Base-by-base conservation (phyloP, 2,329 filamentous ascomycete genomes). In the Alternaria sp. region DNA sequence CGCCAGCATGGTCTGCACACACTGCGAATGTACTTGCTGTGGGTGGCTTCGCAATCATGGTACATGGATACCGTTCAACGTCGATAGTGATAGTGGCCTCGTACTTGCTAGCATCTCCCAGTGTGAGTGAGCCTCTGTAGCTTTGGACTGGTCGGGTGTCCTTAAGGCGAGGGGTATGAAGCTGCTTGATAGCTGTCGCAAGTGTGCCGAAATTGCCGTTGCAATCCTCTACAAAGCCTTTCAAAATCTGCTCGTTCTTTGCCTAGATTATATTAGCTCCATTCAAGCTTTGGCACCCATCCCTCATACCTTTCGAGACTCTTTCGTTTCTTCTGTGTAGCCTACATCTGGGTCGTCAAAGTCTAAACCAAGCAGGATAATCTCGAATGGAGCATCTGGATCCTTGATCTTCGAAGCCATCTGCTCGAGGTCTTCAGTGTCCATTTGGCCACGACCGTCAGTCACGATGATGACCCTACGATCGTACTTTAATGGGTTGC, bases 291-390 rank as follows among this genome's bases (percentile, higher is more conserved):
- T 34, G 32, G 34, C 36, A 6, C 51, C 7, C 16, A 34, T 2
- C 3, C 16, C 7, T 3, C 54, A 41, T 72, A 90, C 89, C 84
- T 98, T 98, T 52, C 78, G 75, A 0, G 76, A 66, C 18, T 89
- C 81, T 75, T 99, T 99, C 65, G 91, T 87, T 76, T 97, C 93
- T 80, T 98, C 94, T 77, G 96, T 96, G 75, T 92, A 91, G 42
- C 94, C 94, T 73, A 90, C 97, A 2, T 96, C 93, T 1, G 87
- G 76, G 75, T 97, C 93, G 74, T 99, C 93, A 78, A 99, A 98
- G 76, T 99, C 95, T 18, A 96, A 87, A 14, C 95, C 95, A 54
- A 98, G 80, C 11, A 98, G 81, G 2, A 90, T 85, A 43, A 99
- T 82, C 64, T 95, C 88, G 61, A 98, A 95, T 4, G 86, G 86